These are phyloP conservation scores for Inga oerstediana DNA, from an alignment of 306 rosid species.

Conservation along the genomic window DNA sequence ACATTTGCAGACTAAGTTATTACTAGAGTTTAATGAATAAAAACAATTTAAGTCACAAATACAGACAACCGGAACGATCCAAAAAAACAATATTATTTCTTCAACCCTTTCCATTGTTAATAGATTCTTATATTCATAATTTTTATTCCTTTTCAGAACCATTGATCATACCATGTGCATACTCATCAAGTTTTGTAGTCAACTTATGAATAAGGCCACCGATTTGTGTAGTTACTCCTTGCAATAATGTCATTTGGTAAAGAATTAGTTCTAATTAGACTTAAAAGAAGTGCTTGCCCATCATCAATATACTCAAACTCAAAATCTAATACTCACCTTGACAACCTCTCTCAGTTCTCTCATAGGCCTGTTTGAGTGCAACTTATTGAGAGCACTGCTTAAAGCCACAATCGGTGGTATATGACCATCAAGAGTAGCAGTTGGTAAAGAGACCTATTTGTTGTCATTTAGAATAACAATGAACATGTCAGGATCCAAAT, in stretches of 20 bases:
- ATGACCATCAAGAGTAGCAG: slow-evolving; percentile 92
- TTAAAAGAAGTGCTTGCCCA: not conserved
- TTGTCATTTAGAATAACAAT: slow-evolving; percentile 93
- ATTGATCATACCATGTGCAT: slow-evolving; percentile 98
- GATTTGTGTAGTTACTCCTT: slow-evolving; percentile 89
- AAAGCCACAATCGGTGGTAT: not conserved
- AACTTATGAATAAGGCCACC: slow-evolving; percentile 94
- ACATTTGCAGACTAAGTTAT: too few species aligned
- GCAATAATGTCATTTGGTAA: slow-evolving; percentile 28
- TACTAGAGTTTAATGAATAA: too few species aligned
- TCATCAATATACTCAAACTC: slow-evolving; percentile 5
- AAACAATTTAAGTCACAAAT: too few species aligned
- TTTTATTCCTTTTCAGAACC: slow-evolving; percentile 47
- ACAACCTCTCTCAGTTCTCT: slow-evolving; percentile 97
- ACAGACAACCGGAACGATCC: too few species aligned
- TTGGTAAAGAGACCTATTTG: slow-evolving; percentile 91
- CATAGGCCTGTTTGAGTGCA: too few species aligned
- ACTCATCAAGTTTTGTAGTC: slow-evolving; percentile 96
- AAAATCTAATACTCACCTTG: slow-evolving; percentile 59
- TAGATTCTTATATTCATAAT: too few species aligned
- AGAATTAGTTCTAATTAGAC: slow-evolving; percentile 28
- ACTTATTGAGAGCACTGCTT: slow-evolving; percentile 68
- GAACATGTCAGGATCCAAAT: slow-evolving; percentile 87
- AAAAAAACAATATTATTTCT: too few species aligned
- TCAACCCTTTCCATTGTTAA: too few species aligned